phyloP scores from a whole-genome alignment of 2,329 filamentous ascomycete species.

The Sclerotinia spermophila region DNA sequence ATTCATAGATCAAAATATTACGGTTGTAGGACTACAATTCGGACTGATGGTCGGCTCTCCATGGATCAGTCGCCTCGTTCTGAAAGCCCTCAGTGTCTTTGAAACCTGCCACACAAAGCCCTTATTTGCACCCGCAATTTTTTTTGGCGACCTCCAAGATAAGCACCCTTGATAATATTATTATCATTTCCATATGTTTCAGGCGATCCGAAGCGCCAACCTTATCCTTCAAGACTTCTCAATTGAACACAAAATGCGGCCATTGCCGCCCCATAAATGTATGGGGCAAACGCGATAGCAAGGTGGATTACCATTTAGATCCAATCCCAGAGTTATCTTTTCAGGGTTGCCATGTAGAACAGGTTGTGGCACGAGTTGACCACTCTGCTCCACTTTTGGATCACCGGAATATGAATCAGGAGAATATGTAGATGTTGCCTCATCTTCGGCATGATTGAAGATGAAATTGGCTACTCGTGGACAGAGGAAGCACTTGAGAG shows the following conservation, averaged over 20 bases:
- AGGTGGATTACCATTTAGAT: background rate
- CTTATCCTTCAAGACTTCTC: background rate
- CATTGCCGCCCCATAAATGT: rapidly evolving
- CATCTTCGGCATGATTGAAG: background rate
- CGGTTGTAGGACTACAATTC: background rate
- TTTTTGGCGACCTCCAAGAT: background rate
- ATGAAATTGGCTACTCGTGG: background rate
- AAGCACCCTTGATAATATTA: background rate
- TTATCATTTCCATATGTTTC: background rate
- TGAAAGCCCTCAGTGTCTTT: too few species aligned
- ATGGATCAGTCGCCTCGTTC: too few species aligned
- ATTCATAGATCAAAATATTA: too few species aligned
- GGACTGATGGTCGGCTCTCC: too few species aligned
- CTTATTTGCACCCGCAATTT: background rate
- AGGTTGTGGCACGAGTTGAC: background rate
- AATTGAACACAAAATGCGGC: background rate
- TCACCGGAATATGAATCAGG: too few species aligned
- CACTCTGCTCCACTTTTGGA: background rate
- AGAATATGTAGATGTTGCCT: background rate
- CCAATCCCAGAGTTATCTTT: background rate
- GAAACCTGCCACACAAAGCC: background rate
- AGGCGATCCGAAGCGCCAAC: background rate
- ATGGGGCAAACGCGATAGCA: background rate
- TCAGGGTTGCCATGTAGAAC: background rate
- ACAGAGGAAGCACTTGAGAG: background rate